Evolutionary conservation across 225 moss, liverwort and hornwort species (phyloP).

Genomic region (Pseudisothecium myosuroides): DNA sequence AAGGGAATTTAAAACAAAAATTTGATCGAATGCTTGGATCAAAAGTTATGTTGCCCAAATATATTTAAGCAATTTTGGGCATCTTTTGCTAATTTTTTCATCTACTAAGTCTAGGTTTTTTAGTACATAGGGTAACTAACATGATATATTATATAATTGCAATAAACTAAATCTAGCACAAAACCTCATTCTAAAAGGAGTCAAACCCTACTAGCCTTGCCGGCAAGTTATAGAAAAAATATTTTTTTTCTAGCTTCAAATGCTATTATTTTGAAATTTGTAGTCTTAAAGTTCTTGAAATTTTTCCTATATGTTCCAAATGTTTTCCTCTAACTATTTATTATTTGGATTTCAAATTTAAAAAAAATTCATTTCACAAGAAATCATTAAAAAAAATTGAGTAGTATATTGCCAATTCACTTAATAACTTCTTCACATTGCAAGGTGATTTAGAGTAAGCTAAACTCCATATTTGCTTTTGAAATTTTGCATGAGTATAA

Average conservation of each 20-base stretch:
- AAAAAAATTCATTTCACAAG: background rate
- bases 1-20: too few species aligned
- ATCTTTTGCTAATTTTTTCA: background rate
- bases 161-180: background rate
- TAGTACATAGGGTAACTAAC: background rate
- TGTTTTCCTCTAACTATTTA: background rate
- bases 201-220: background rate
- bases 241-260: background rate
- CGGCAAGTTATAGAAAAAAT: rapidly evolving
- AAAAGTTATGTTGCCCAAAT: background rate
- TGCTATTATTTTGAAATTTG: background rate
- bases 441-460: background rate
- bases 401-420: background rate
- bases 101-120: background rate
- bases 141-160: background rate
- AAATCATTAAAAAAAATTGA: background rate
- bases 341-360: background rate
- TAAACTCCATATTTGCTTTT: background rate
- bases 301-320: rapidly evolving
- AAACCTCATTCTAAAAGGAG: background rate
- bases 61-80: rapidly evolving
- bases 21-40: rapidly evolving
- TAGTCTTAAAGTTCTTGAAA: background rate
- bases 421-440: background rate
- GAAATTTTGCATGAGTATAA: background rate